phyloP scores from a whole-genome alignment of 768 basidiomycete species.

The Plicaturopsis crispa region DNA sequence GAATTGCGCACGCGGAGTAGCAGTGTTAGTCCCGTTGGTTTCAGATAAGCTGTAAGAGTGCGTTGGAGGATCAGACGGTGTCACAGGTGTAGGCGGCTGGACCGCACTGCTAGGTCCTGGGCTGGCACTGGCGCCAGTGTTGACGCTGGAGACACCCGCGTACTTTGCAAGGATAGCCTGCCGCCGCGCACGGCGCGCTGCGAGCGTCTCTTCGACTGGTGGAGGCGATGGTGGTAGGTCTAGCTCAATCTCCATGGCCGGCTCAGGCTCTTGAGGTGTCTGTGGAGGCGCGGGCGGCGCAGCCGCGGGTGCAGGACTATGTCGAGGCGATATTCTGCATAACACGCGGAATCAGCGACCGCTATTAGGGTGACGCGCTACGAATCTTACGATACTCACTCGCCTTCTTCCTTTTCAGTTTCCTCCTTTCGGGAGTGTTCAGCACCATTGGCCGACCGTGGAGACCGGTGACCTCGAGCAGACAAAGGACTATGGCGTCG shows the following conservation, averaged over 20 bases:
- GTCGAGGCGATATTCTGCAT: conserved; percentile 59
- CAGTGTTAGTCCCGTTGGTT: too few species aligned
- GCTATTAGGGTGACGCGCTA: conserved; percentile 4
- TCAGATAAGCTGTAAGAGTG: conserved; percentile 48
- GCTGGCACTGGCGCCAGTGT: conserved; percentile 42
- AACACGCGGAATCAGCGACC: conserved; percentile 5
- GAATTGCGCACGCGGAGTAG: too few species aligned
- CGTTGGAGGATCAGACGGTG: conserved; percentile 56
- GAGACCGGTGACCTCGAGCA: conserved; percentile 7
- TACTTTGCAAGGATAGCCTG: conserved; percentile 80
- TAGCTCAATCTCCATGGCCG: conserved; percentile 41
- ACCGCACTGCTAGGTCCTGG: conserved; percentile 69
- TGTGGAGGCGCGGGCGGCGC: conserved; percentile 9
- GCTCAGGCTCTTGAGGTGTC: conserved; percentile 5
- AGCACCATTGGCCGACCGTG: conserved; percentile 14
- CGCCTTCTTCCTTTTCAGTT: conserved; percentile 83
- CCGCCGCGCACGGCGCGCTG: conserved; percentile 59
- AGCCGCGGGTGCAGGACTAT: conserved; percentile 19
- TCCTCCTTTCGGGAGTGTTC: conserved; percentile 21
- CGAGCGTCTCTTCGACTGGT: conserved; percentile 58
- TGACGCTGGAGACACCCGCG: conserved; percentile 34
- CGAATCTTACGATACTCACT: conserved; percentile 60
- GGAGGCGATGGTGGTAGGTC: conserved; percentile 35
- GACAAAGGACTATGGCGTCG: conserved; percentile 15
- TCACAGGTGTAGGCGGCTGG: conserved; percentile 56